phyloP scores from a whole-genome alignment of 345 rosid species.

The Syzygium oleosum region DNA sequence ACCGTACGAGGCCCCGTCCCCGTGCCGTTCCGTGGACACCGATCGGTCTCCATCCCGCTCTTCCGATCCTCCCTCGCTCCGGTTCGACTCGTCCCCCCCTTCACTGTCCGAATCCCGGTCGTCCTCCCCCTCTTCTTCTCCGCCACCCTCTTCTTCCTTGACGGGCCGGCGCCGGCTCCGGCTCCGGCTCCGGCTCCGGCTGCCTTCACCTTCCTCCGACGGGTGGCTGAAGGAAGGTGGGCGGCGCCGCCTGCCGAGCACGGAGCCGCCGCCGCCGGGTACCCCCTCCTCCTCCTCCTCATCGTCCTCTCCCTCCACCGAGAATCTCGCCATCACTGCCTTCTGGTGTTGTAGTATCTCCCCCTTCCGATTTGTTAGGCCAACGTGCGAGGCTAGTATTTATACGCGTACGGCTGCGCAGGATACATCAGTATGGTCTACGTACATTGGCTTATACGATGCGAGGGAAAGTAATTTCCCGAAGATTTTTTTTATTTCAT shows the following conservation, averaged over 20 bases:
- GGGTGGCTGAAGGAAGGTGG: background rate
- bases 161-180: background rate
- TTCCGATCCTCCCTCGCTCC: background rate
- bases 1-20: background rate
- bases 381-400: background rate
- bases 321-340: background rate
- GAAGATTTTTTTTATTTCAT: background rate
- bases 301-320: background rate
- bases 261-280: background rate
- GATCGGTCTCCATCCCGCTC: background rate
- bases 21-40: accelerated
- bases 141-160: background rate
- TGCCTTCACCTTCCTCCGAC: background rate
- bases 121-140: background rate
- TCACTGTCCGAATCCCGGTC: background rate
- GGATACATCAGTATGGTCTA: too few species aligned
- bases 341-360: background rate
- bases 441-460: too few species aligned
- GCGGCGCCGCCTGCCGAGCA: background rate
- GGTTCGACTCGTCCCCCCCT: background rate
- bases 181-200: background rate
- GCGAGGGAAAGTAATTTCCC: too few species aligned
- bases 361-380: background rate
- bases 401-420: too few species aligned
- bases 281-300: background rate